Evolutionary conservation across 495 filamentous ascomycete species (phyloP).

Genomic region (Neurospora sp.): DNA sequence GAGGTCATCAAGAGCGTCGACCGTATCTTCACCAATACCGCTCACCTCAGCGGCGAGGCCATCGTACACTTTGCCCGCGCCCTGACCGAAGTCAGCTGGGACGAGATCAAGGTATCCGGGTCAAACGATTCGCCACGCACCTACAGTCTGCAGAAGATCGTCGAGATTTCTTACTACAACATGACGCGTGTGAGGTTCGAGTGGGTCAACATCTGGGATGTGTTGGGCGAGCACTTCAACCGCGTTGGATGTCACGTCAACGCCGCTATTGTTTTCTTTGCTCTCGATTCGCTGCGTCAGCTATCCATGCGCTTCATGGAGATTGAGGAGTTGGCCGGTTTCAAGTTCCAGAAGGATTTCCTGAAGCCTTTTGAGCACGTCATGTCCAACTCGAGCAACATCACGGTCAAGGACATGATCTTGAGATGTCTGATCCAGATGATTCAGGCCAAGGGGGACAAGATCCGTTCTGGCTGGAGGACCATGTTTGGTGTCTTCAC

Average conservation of each 20-base stretch:
- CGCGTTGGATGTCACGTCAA: conserved; percentile 93
- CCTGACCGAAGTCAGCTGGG: conserved; percentile 94
- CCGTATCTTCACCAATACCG: conserved; percentile 90
- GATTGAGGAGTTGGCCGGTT: conserved; percentile 91
- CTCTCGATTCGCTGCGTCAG: conserved; percentile 86
- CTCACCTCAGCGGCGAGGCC: conserved; percentile 83
- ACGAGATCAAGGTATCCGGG: conserved; percentile 94
- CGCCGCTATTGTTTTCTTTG: conserved; percentile 92
- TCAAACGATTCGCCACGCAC: conserved; percentile 90
- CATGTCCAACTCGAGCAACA: conserved; percentile 80
- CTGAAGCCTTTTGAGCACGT: conserved; percentile 97
- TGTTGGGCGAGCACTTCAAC: conserved; percentile 96
- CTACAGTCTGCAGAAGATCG: conserved; percentile 93
- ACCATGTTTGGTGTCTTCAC: conserved; percentile 99
- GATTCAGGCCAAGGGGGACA: conserved; percentile 92
- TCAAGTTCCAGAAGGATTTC: conserved; percentile 99
- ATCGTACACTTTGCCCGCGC: conserved; percentile 97
- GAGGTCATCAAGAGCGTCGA: conserved; percentile 91
- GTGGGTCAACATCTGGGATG: conserved; percentile 94
- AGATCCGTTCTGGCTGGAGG: conserved; percentile 95
- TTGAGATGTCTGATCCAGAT: conserved; percentile 96
- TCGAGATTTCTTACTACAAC: conserved; percentile 98
- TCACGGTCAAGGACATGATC: conserved; percentile 95
- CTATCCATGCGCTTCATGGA: conserved; percentile 98
- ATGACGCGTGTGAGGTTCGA: conserved; percentile 97